A percentile compares a stretch with the other conserved stretches of the same genome.
Evolutionary conservation across 805 yeast species (phyloP).

Genomic region (Ogataea chonburiensis): DNA sequence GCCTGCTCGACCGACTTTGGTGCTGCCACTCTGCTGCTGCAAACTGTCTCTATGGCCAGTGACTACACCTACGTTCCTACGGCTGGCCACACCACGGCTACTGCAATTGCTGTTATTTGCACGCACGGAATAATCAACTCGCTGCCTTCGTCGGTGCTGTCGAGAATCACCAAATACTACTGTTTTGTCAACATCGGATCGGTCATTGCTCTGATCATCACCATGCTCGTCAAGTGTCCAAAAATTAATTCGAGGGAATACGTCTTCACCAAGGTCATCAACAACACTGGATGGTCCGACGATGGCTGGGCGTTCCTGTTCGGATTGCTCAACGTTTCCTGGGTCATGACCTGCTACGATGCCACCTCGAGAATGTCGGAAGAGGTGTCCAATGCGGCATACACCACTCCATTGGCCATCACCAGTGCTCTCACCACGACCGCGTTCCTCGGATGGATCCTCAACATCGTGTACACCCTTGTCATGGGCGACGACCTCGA

Average conservation of each 20-base stretch:
- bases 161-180: conserved; percentile 49
- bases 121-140: conserved; percentile 53
- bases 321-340: conserved; percentile 55
- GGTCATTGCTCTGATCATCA: conserved; percentile 49
- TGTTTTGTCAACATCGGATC: conserved; percentile 50
- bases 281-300: conserved; percentile 49
- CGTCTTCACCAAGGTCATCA: conserved; percentile 48
- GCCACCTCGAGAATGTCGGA: conserved; percentile 56
- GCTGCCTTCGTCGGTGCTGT: conserved; percentile 48
- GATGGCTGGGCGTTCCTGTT: conserved; percentile 58
- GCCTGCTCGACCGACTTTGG: conserved; percentile 53
- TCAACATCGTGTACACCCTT: conserved; percentile 47
- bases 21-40: conserved; percentile 46
- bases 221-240: conserved; percentile 54
- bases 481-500: conserved; percentile 42
- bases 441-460: conserved; percentile 49
- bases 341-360: conserved; percentile 61
- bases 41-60: conserved; percentile 42
- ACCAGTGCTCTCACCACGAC: conserved; percentile 51
- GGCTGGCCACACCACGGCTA: conserved; percentile 46
- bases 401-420: conserved; percentile 58
- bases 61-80: conserved; percentile 42
- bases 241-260: conserved; percentile 42
- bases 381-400: conserved; percentile 53
- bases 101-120: conserved; percentile 47